Base-by-base conservation (phyloP, 306 rosid genomes). In the Vigna unguiculata region DNA sequence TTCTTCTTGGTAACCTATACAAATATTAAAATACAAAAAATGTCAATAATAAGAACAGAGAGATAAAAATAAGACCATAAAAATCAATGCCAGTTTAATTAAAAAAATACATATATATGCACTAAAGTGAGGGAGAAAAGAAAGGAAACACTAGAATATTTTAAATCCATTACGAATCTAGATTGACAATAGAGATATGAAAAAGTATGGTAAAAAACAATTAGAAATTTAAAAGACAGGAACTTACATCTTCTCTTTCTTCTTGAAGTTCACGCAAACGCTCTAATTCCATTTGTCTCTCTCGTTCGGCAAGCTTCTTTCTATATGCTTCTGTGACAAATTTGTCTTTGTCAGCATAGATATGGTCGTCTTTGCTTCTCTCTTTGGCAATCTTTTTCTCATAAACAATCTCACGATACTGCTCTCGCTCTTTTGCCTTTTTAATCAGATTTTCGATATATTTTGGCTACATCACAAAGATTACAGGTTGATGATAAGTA, bases 331-430 rank as follows among this genome's bases (percentile, higher is more conserved):
- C 82, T 0, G 97, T 92, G 47, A 95, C 77, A 79, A 83, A 95
- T 86, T 88, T 92, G 79, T 92, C 97, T 87, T 95, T 95, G 71
- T 87, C 90, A 5, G 89, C 91, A 78, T 71, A 92, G 49, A 92
- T 89, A 75, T 92, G 97, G 66, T 95, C 96, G 28, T 95, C 97
- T 85, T 89, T 73, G 89, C 85, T 92, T 83, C 97, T 87, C 84
- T 95, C 97, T 77, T 90, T 90, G 6, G 90, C 96, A 53, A 95
- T 78, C 83, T 92, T 95, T 74, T 88, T 89, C 87, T 92, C 97
- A 81, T 88, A 92, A 45, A 88, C 91, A 70, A 92, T 82, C 69
- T 89, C 97, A 4, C 87, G 90, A 75, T 88, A 83, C 75, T 85
- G 86, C 80, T 90, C 89, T 57, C 91, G 83, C 58, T 88, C 88